Base-by-base conservation (phyloP, 805 yeast species). In the Nakazawaea molendinolei region DNA sequence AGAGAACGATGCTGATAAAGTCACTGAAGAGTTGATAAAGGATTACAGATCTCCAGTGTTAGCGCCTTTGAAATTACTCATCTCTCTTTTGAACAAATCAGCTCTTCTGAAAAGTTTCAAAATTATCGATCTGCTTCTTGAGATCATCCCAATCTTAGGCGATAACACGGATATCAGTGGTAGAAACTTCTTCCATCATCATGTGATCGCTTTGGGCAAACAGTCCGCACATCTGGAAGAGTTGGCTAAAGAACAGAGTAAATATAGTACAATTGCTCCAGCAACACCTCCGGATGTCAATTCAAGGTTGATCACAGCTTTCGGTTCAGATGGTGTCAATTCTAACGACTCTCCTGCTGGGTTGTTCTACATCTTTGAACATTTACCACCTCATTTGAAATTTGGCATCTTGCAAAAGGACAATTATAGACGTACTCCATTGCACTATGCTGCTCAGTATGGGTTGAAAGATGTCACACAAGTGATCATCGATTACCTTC, bases 391-490 rank as follows among this genome's bases (percentile, higher is more conserved):
- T 1, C 70, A 68, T 43, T 61, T 75, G 42, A 69, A 78, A 41
- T 60, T 67, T 17, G 68, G 71, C 3, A 61, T 89, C 16, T 58
- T 79, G 31, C 79, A 81, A 34, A 73, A 71, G 29, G 97, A 89
- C 54, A 77, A 73, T 40, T 84, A 86, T 52, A 68, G 67, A 43
- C 70, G 96, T 42, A 83, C 95, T 0, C 95, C 97, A 0, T 62
- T 90, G 38, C 97, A 90, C 59, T 89, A 89, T 55, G 79, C 95
- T 14, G 79, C 92, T 3, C 92, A 86, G 48, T 86, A 78, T 54
- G 97, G 97, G 0, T 64, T 89, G 38, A 74, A 71, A 39, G 74
- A 72, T 34, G 75, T 80, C 24, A 67, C 86, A 3, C 60, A 61
- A 10, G 64, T 76, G 18, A 65, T 89, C 22, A 60, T 87, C 12